Conservation (phyloP, 202 grass and related monocot genomes). For the Carex arenaria region DNA sequence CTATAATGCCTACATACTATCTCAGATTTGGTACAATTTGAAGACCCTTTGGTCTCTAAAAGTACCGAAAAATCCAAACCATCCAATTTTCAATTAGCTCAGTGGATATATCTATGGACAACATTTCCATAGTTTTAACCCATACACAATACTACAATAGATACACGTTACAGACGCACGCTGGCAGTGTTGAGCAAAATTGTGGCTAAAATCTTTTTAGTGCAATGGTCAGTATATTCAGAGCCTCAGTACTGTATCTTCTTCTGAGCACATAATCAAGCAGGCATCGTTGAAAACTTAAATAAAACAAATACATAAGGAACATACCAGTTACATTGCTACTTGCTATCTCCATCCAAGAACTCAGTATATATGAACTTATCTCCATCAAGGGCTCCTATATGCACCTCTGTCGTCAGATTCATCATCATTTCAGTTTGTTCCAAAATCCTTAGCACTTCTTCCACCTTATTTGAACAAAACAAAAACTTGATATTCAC, state of each 20-base stretch:
- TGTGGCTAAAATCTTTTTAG: not conserved
- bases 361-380: not conserved
- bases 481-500: not conserved
- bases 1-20: not conserved
- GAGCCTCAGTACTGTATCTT: not conserved
- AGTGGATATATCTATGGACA: not conserved
- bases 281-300: not conserved
- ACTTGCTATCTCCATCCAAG: not conserved
- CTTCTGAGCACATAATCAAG: too few relatives aligned
- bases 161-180: not conserved
- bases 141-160: too few relatives aligned
- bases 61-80: not conserved
- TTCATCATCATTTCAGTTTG: not conserved
- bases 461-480: not conserved
- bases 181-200: not conserved
- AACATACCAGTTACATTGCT: not conserved
- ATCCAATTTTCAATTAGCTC: not conserved
- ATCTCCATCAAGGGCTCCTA: not conserved
- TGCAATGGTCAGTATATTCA: not conserved
- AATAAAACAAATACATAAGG: not conserved
- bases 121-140: too few relatives aligned
- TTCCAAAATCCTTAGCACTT: not conserved
- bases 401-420: not conserved
- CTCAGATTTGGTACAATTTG: not conserved
- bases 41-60: not conserved